A percentile compares a stretch with the other conserved stretches of the same genome.
Conservation (phyloP, 192 early-diverging fungal genomes). For the Phycomyces blakesleeanus region DNA sequence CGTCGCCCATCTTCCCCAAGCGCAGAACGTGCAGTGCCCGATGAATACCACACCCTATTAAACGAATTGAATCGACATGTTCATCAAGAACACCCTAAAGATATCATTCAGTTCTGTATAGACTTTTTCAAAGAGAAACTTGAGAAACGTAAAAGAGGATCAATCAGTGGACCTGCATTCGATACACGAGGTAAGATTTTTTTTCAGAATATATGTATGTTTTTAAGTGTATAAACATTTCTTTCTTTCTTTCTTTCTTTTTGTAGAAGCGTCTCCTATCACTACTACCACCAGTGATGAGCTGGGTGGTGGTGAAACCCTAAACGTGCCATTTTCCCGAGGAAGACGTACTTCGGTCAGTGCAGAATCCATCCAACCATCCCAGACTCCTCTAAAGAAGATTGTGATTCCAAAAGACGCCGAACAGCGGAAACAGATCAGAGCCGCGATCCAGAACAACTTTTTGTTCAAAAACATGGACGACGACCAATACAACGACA, state of each 20-base stretch:
- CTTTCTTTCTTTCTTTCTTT: too few species aligned
- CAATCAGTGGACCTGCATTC: conserved; percentile 4
- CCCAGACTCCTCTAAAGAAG: conserved; percentile 68
- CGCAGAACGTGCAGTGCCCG: too few species aligned
- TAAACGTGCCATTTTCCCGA: conserved; percentile 62
- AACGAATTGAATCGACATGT: conserved; percentile 82
- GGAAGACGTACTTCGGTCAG: conserved; percentile 91
- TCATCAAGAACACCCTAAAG: conserved; percentile 71
- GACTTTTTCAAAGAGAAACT: conserved; percentile 85
- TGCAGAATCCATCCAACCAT: conserved; percentile 94
- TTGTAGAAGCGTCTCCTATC: too few species aligned
- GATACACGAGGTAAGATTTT: neutral
- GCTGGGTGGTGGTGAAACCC: conserved; percentile 41
- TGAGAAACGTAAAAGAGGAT: conserved; percentile 62
- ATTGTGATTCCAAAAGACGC: conserved; percentile 85
- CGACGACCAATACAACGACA: conserved; percentile 92
- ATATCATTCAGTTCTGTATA: conserved; percentile 90
- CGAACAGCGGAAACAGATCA: conserved; percentile 81
- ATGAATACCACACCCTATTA: conserved; percentile 59
- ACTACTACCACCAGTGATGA: conserved; percentile 31
- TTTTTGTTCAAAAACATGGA: conserved; percentile 93
- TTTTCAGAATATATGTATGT: neutral
- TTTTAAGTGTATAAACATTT: too few species aligned
- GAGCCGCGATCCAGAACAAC: conserved; percentile 74
- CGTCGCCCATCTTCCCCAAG: too few species aligned